Evolutionary conservation across 208 protist genomes (phyloP).

Genomic region (Crithidia mellificae): DNA sequence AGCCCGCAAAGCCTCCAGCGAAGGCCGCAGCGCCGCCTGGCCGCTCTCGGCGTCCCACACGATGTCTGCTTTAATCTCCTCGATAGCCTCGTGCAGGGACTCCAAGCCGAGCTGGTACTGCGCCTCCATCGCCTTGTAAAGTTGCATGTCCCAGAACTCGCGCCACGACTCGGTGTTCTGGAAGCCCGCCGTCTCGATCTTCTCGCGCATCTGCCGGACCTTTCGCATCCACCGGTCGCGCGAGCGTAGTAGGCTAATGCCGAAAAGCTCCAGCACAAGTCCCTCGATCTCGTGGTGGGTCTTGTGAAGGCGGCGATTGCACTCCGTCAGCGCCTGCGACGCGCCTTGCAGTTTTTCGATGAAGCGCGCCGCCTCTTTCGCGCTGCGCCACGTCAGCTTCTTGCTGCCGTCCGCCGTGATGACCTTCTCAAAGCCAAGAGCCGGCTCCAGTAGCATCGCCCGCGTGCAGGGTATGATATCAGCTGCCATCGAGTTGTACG

Average conservation of each 20-base stretch:
- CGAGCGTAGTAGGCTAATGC: slow-evolving; percentile 92
- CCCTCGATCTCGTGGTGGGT: slow-evolving; percentile 85
- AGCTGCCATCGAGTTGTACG: slow-evolving; percentile 91
- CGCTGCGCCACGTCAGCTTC: slow-evolving; percentile 86
- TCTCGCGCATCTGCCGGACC: slow-evolving; percentile 84
- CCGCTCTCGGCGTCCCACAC: slow-evolving; percentile 88
- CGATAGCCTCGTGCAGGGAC: slow-evolving; percentile 90
- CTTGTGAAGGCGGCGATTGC: slow-evolving; percentile 94
- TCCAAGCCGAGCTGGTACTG: slow-evolving; percentile 95
- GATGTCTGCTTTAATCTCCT: slow-evolving; percentile 92
- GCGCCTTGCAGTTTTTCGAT: slow-evolving; percentile 83
- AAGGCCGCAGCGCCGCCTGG: slow-evolving; percentile 77
- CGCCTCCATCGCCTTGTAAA: slow-evolving; percentile 97
- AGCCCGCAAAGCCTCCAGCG: slow-evolving; percentile 90
- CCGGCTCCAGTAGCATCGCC: slow-evolving; percentile 91
- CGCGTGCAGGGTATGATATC: slow-evolving; percentile 91
- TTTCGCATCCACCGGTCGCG: slow-evolving; percentile 92
- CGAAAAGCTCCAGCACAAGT: slow-evolving; percentile 88
- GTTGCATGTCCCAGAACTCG: slow-evolving; percentile 97
- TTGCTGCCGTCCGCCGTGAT: slow-evolving; percentile 83
- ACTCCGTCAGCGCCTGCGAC: slow-evolving; percentile 82
- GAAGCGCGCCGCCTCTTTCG: slow-evolving; percentile 80
- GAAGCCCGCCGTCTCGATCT: slow-evolving; percentile 88
- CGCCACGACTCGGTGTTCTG: slow-evolving; percentile 93
- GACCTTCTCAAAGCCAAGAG: slow-evolving; percentile 88